A percentile compares a stretch with the other conserved stretches of the same genome.
Evolutionary conservation across 2,329 filamentous ascomycete genomes (phyloP).

Genomic region (Fusarium hainanense): DNA sequence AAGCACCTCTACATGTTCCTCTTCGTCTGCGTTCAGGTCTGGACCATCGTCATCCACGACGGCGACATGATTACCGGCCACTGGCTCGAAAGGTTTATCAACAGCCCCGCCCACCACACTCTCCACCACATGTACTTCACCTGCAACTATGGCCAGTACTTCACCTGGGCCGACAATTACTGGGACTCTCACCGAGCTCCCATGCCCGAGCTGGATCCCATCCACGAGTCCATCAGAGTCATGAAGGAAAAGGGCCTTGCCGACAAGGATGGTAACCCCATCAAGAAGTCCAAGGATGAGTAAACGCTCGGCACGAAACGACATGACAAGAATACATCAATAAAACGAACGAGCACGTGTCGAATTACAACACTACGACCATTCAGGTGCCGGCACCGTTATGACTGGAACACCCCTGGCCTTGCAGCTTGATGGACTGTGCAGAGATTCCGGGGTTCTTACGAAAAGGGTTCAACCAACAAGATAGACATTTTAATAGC

Average conservation of each 20-base stretch:
- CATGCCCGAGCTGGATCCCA: slow-evolving; percentile 56
- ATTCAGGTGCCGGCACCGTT: slow-evolving; percentile 36
- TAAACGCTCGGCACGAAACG: slow-evolving; percentile 19
- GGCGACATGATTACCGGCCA: slow-evolving; percentile 61
- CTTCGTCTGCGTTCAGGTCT: slow-evolving; percentile 59
- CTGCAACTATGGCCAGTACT: slow-evolving; percentile 62
- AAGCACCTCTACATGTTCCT: slow-evolving; percentile 58
- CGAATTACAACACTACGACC: slow-evolving; percentile 8
- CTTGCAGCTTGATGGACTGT: slow-evolving; percentile 14
- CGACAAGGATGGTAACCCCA: slow-evolving; percentile 56
- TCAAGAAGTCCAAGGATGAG: slow-evolving; percentile 49
- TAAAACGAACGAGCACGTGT: background rate
- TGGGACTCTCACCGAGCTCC: slow-evolving; percentile 59
- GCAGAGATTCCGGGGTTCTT: slow-evolving; percentile 21
- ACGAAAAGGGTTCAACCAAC: slow-evolving; percentile 30
- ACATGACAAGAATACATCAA: background rate
- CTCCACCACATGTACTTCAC: slow-evolving; percentile 63
- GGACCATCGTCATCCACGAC: slow-evolving; percentile 63
- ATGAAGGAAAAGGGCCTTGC: slow-evolving; percentile 59
- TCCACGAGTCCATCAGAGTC: slow-evolving; percentile 57
- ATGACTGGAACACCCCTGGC: slow-evolving; percentile 18
- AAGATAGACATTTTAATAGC: slow-evolving; percentile 40
- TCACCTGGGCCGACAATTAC: slow-evolving; percentile 59
- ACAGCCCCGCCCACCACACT: slow-evolving; percentile 61
- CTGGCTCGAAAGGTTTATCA: slow-evolving; percentile 60